These are phyloP conservation scores for Hymenoscyphus albidus DNA, from an alignment of 2,329 filamentous ascomycete genomes.

Conservation along the genomic window DNA sequence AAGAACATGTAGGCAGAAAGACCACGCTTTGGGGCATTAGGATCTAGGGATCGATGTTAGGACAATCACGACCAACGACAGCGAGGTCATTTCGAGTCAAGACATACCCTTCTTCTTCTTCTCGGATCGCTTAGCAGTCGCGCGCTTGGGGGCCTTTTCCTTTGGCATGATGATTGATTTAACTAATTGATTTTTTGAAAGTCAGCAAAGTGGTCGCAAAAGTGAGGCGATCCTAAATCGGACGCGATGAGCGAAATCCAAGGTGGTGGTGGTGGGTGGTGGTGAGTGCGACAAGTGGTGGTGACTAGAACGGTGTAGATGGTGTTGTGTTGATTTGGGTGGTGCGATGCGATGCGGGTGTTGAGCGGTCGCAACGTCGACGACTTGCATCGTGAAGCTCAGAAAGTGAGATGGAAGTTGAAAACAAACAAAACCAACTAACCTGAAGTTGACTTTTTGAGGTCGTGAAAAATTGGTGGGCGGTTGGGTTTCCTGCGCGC, in stretches of 20 bases:
- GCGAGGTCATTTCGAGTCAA: background rate
- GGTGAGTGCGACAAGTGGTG: conserved; percentile 5
- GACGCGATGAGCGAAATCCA: background rate
- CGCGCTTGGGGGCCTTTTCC: conserved; percentile 59
- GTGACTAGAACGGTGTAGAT: background rate
- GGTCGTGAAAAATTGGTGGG: conserved; percentile 5
- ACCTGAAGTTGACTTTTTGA: conserved; percentile 9
- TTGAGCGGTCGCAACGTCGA: conserved; percentile 4
- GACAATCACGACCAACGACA: conserved; percentile 7
- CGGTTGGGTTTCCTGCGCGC: conserved; percentile 4
- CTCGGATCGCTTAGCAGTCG: conserved; percentile 56
- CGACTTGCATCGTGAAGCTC: conserved; percentile 4
- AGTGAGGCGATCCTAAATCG: conserved; percentile 1
- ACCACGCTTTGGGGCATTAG: conserved; percentile 97
- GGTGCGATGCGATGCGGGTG: background rate
- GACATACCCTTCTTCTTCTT: conserved; percentile 70
- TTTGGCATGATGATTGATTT: conserved; percentile 56
- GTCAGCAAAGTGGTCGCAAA: conserved; percentile 10
- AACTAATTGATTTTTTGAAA: conserved; percentile 11
- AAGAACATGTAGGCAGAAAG: conserved; percentile 99
- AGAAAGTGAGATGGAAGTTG: background rate
- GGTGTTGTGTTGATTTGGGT: conserved; percentile 3
- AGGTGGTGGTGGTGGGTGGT: conserved; percentile 4
- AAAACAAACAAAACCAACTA: conserved; percentile 7
- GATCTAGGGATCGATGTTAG: conserved; percentile 58